Percentiles rank a stretch among this genome's conserved stretches.
Evolutionary conservation across 2,329 filamentous ascomycete species (phyloP).

Genomic region (Pestalotiopsis sp.): DNA sequence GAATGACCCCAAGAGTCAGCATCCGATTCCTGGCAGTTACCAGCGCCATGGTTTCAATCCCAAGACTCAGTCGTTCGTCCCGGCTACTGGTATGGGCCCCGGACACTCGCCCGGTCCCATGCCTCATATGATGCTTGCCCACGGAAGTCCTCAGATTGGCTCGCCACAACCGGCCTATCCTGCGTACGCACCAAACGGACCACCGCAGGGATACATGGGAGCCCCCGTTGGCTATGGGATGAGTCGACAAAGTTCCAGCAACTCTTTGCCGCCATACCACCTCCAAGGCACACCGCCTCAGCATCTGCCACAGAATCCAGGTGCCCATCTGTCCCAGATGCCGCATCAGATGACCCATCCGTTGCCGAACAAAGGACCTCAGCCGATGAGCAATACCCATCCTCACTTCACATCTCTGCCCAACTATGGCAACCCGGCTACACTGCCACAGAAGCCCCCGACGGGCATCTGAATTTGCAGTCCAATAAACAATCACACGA

Average conservation of each 20-base stretch:
- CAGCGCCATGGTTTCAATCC: conserved; percentile 89
- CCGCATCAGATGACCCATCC: conserved; percentile 27
- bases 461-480: conserved; percentile 44
- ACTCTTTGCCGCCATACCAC: conserved; percentile 54
- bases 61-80: conserved; percentile 90
- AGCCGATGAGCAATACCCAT: conserved; percentile 12
- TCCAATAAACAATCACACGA: conserved; percentile 4
- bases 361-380: conserved; percentile 45
- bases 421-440: conserved; percentile 61
- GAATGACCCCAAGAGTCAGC: conserved; percentile 73
- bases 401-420: conserved; percentile 53
- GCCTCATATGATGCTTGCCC: conserved; percentile 50
- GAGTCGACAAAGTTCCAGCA: conserved; percentile 58
- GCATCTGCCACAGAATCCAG: conserved; percentile 38
- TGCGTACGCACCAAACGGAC: conserved; percentile 47
- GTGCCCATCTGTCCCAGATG: conserved; percentile 46
- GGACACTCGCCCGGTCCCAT: conserved; percentile 44
- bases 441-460: conserved; percentile 60
- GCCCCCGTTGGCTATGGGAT: conserved; percentile 51
- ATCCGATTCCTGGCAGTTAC: conserved; percentile 83
- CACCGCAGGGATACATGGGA: conserved; percentile 47
- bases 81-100: conserved; percentile 55
- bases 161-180: conserved; percentile 53
- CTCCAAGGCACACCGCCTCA: conserved; percentile 31
- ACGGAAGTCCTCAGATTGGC: conserved; percentile 55